These are phyloP conservation scores for Xylaria hypoxylon DNA, from an alignment of 2,329 filamentous ascomycete genomes.

Conservation along the genomic window DNA sequence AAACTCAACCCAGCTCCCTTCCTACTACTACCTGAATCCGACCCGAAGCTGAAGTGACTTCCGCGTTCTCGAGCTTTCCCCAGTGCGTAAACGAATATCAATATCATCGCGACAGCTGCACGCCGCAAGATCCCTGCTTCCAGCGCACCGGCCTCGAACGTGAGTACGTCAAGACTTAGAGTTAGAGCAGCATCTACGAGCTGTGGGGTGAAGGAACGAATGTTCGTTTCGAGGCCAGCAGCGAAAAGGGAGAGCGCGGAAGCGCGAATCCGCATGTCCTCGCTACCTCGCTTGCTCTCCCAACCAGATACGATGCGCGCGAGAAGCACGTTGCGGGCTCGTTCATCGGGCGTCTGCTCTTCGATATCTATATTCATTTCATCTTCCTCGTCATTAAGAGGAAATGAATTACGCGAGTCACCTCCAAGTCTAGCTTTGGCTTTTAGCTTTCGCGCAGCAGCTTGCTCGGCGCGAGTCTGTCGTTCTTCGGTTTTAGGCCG, in stretches of 20 bases:
- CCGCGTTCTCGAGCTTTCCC: constrained; percentile 59
- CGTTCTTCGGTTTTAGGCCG: constrained; percentile 69
- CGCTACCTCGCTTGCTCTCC: constrained; percentile 72
- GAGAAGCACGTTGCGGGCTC: constrained; percentile 62
- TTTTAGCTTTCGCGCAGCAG: constrained; percentile 56
- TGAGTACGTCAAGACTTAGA: constrained; percentile 70
- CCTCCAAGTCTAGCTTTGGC: constrained; percentile 23
- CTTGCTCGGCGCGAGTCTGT: constrained; percentile 64
- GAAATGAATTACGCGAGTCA: background rate
- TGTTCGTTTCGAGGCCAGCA: constrained; percentile 68
- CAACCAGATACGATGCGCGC: constrained; percentile 73
- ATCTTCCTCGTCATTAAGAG: constrained; percentile 30
- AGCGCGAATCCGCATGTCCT: constrained; percentile 76
- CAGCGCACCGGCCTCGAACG: constrained; percentile 68
- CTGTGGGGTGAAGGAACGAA: constrained; percentile 65
- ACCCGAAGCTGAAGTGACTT: background rate
- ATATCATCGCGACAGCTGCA: constrained; percentile 72
- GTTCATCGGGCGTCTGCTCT: constrained; percentile 54
- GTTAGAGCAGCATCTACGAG: constrained; percentile 70
- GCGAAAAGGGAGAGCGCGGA: constrained; percentile 76
- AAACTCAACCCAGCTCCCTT: constrained; percentile 63
- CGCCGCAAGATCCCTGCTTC: constrained; percentile 74
- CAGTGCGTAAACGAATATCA: constrained; percentile 71
- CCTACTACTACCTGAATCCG: constrained; percentile 48
- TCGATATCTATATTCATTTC: constrained; percentile 38